Evolutionary conservation across 2,329 filamentous ascomycete genomes (phyloP).

Genomic region (Phialophora expanda): DNA sequence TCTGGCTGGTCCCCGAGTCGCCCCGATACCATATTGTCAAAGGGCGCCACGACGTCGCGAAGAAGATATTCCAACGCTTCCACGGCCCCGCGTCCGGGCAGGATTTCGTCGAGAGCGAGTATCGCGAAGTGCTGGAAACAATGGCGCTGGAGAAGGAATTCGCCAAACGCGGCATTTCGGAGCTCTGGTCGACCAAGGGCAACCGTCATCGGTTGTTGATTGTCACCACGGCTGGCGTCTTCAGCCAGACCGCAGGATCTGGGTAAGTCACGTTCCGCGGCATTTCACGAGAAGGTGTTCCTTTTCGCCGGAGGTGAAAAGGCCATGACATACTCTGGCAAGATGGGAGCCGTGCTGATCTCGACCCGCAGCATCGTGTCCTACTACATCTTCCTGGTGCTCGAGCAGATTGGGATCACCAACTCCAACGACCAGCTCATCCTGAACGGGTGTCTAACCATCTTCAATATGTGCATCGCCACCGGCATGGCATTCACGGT

Average conservation of each 20-base stretch:
- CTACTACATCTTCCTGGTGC: constrained; percentile 48
- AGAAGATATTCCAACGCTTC: constrained; percentile 44
- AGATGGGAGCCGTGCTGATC: not conserved
- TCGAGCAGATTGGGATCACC: constrained; percentile 63
- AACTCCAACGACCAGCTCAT: constrained; percentile 46
- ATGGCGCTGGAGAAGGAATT: constrained; percentile 21
- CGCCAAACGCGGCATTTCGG: constrained; percentile 15
- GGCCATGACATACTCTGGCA: not conserved
- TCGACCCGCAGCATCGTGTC: constrained; percentile 35
- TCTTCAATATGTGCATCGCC: constrained; percentile 26
- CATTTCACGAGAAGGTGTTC: not conserved
- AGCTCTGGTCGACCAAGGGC: constrained; percentile 18
- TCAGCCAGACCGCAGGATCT: constrained; percentile 15
- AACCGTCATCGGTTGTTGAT: constrained; percentile 29
- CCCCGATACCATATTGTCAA: constrained; percentile 62
- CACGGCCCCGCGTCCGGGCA: constrained; percentile 46
- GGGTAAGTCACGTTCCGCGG: not conserved
- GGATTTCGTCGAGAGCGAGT: constrained; percentile 19
- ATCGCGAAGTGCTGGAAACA: constrained; percentile 20
- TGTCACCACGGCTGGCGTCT: constrained; percentile 19
- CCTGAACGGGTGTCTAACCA: constrained; percentile 26
- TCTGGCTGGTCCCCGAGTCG: constrained; percentile 70
- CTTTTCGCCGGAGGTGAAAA: not conserved
- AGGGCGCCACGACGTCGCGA: constrained; percentile 39
- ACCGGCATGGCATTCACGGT: constrained; percentile 54